Evolutionary conservation across 2,329 filamentous ascomycete genomes (phyloP), one percentile per base, ranked within the genome.

Genomic region (Phyllosticta paracitricarpa): DNA sequence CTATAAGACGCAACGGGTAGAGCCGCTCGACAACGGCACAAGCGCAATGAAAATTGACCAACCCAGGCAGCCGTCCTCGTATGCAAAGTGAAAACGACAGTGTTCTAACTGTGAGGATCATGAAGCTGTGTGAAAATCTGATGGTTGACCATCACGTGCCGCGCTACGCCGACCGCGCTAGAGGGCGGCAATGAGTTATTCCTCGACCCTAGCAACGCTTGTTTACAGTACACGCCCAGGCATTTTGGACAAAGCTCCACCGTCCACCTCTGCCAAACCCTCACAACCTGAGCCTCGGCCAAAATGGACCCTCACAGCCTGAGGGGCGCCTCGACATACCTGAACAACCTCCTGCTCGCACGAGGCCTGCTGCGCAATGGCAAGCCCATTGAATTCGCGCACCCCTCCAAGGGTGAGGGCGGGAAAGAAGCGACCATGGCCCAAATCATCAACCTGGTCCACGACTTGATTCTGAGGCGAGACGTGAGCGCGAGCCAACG

Each of bases 361-460:
- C 81, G 84, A 53, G 84, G 84, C 33, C 74, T 87, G 14, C 72
- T 87, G 51, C 81, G 82, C 63, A 81, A 84, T 77, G 82, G 88
- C 66, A 84, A 88, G 68, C 79, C 78, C 52, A 89, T 99, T 74
- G 87, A 97, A 73, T 99, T 99, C 73, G 86, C 89, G 63, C 79
- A 84, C 64, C 87, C 89, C 8, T 84, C 84, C 59, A 80, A 84
- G 64, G 82, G 80, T 63, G 83, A 86, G 65, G 81, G 81, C 19
- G 84, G 83, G 19, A 80, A 84, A 48, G 82, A 82, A 69, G 83
- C 82, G 57, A 89, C 89, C 19, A 93, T 94, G 86, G 88, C 89
- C 22, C 84, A 86, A 66, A 87, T 97, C 68, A 96, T 99, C 77
- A 89, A 93, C 71, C 82, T 99, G 25, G 85, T 99, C 56, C 96